A percentile compares a stretch with the other conserved stretches of the same genome.
Evolutionary conservation across 2,329 filamentous ascomycete genomes (phyloP).

Genomic region (Sordariomycetes sp.): DNA sequence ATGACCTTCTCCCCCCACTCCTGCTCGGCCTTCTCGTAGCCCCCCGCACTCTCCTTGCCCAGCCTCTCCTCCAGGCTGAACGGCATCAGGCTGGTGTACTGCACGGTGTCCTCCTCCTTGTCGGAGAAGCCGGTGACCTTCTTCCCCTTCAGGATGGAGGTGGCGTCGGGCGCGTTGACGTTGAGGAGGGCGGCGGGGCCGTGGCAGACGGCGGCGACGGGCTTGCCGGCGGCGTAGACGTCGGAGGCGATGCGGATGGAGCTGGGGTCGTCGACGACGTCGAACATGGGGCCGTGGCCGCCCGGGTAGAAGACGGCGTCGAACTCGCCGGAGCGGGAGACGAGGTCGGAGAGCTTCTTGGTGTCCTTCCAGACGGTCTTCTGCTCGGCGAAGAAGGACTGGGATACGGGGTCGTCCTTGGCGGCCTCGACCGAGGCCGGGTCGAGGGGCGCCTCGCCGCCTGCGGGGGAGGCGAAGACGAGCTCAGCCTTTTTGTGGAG

Average conservation of each 20-base stretch:
- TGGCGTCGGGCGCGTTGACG: slow-evolving; percentile 39
- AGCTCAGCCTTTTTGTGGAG: slow-evolving; percentile 42
- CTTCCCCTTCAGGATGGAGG: slow-evolving; percentile 42
- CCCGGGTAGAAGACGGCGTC: slow-evolving; percentile 51
- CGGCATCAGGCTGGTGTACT: slow-evolving; percentile 42
- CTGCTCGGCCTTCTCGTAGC: slow-evolving; percentile 43
- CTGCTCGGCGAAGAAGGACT: slow-evolving; percentile 45
- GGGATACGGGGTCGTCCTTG: slow-evolving; percentile 38
- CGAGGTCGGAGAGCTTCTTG: slow-evolving; percentile 40
- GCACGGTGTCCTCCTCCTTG: slow-evolving; percentile 38
- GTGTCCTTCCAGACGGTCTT: slow-evolving; percentile 55
- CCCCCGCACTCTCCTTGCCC: slow-evolving; percentile 35
- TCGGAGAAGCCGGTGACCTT: slow-evolving; percentile 53
- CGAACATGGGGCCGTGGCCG: slow-evolving; percentile 56
- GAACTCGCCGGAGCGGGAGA: slow-evolving; percentile 47
- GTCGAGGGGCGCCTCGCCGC: slow-evolving; percentile 52
- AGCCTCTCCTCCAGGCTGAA: slow-evolving; percentile 48
- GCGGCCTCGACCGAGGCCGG: slow-evolving; percentile 43
- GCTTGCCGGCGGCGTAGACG: slow-evolving; percentile 50
- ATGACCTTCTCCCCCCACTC: slow-evolving; percentile 37
- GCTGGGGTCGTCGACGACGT: slow-evolving; percentile 45
- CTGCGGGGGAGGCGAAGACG: slow-evolving; percentile 49
- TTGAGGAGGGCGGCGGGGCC: slow-evolving; percentile 53
- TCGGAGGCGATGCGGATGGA: slow-evolving; percentile 50
- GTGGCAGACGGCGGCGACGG: slow-evolving; percentile 59